These are phyloP conservation scores for Coprinopsis strossmayeri DNA, from an alignment of 768 basidiomycete species.

Conservation along the genomic window DNA sequence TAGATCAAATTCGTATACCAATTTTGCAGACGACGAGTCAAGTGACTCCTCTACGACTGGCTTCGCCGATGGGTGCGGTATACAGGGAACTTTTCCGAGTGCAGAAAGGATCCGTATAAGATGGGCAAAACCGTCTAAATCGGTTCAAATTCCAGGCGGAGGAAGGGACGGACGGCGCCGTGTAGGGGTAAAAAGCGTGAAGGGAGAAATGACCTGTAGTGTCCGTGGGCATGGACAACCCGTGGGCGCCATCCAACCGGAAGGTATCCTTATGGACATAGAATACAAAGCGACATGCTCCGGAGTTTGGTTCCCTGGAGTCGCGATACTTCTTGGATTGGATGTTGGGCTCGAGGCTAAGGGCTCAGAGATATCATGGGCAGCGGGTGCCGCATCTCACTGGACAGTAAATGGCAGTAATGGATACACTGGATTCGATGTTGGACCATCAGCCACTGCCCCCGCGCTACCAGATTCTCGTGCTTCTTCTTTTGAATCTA, in stretches of 20 bases:
- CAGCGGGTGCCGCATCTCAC: slow-evolving; percentile 35
- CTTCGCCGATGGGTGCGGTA: slow-evolving; percentile 53
- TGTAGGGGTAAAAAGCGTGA: slow-evolving; percentile 63
- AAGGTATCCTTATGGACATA: slow-evolving; percentile 57
- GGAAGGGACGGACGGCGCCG: slow-evolving; percentile 50
- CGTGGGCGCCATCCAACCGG: slow-evolving; percentile 27
- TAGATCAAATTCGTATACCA: slow-evolving; percentile 54
- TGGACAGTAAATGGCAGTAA: slow-evolving; percentile 61
- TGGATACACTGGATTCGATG: slow-evolving; percentile 70
- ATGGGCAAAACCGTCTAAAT: slow-evolving; percentile 65
- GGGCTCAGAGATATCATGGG: slow-evolving; percentile 66
- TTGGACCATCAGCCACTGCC: slow-evolving; percentile 33
- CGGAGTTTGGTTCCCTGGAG: slow-evolving; percentile 78
- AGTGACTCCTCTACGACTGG: slow-evolving; percentile 59
- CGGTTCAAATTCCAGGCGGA: slow-evolving; percentile 34
- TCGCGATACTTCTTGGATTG: slow-evolving; percentile 74
- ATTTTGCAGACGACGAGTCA: slow-evolving; percentile 79
- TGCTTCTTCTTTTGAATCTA: slow-evolving; percentile 45
- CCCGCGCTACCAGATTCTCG: slow-evolving; percentile 27
- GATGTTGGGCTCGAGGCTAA: slow-evolving; percentile 66
- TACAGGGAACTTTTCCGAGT: slow-evolving; percentile 76
- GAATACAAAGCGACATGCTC: slow-evolving; percentile 71
- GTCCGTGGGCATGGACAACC: slow-evolving; percentile 46
- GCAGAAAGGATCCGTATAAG: slow-evolving; percentile 70
- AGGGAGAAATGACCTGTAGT: slow-evolving; percentile 58